Base-by-base conservation (phyloP, 805 yeast species). In the Schwanniomyces vanrijiae region DNA sequence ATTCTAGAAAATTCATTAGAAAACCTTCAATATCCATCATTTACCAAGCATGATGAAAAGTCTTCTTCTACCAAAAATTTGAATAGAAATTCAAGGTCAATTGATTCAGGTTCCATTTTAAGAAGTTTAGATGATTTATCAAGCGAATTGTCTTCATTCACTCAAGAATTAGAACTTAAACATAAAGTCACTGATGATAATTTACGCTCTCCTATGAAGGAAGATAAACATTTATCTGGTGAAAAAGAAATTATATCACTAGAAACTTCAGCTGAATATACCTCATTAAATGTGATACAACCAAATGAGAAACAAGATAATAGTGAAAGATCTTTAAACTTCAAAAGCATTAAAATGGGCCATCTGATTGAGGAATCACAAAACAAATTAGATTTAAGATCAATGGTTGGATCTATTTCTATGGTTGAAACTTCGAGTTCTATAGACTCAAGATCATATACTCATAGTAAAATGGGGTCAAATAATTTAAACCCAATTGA, bases 51-150 rank as follows among this genome's bases (percentile, higher is more conserved):
- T 20, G 39, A 37, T 13, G 39, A 41, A 24, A 42, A 37, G 16
- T n/a, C 20, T 8, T 37, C 45, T 2, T 40, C 48, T 7, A 38
- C 21, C 4, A 28, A 37, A 33, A 44, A 33, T 16, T 9, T 37
- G 4, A 43, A 52, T 20, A 42, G 64, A 41, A 52, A 51, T 13
- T 56, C 63, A 2, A 56, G 56, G 21, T 63, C 68, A 1, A 60
- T 68, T 18, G 35, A 31, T 31, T 46, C 61, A 10, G 50, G 53
- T 41, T 61, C 68, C 3, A 37, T 66, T 2, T 34, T 59, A 35
- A 65, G 64, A 22, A 53, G 55, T 39, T 53, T 66, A 35, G 71
- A 67, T 6, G 65, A 61, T 29, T 46, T 67, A 20, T 58, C 66
- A 3, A 55, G 61, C 39, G 64, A 63, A 40, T 42, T 65, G 10